Evolutionary conservation across 176 grass and related monocot genomes (phyloP).

Genomic region (Bromus sterilis): DNA sequence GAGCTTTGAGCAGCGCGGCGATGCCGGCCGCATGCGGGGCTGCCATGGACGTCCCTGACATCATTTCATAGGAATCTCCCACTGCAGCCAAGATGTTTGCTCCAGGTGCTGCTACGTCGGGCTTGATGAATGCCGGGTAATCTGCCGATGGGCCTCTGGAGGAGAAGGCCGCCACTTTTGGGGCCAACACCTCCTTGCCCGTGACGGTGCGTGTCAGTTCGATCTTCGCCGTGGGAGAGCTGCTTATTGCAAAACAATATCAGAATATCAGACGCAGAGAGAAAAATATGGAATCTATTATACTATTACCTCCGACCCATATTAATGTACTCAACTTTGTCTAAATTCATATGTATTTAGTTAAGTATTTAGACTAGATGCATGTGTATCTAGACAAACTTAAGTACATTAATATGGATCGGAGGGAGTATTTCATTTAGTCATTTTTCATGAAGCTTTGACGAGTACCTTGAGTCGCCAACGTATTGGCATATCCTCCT

Average conservation of each 20-base stretch:
- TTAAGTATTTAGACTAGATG: too few relatives aligned
- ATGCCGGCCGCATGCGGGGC: slow-evolving; percentile 6
- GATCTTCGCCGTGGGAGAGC: slow-evolving; percentile 1
- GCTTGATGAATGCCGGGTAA: slow-evolving; percentile 4
- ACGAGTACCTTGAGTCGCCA: background rate
- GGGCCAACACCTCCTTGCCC: background rate
- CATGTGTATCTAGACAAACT: too few relatives aligned
- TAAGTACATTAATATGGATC: too few relatives aligned
- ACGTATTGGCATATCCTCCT: background rate
- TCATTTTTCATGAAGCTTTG: too few relatives aligned
- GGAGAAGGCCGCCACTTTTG: slow-evolving; percentile 19
- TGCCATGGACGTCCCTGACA: slow-evolving; percentile 17
- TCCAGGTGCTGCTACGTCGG: background rate
- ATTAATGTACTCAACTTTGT: too few relatives aligned
- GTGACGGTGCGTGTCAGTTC: background rate
- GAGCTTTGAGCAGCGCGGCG: slow-evolving; percentile 9
- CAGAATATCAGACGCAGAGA: too few relatives aligned
- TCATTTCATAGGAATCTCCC: background rate
- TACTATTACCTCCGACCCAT: too few relatives aligned
- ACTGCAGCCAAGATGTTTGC: slow-evolving; percentile 14
- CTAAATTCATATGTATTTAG: too few relatives aligned
- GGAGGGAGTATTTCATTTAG: too few relatives aligned
- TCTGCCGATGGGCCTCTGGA: slow-evolving; percentile 5
- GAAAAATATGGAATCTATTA: too few relatives aligned
- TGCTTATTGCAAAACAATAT: background rate